These are phyloP conservation scores for Fusarium nodosum DNA, from an alignment of 2,329 filamentous ascomycete genomes.

Conservation along the genomic window DNA sequence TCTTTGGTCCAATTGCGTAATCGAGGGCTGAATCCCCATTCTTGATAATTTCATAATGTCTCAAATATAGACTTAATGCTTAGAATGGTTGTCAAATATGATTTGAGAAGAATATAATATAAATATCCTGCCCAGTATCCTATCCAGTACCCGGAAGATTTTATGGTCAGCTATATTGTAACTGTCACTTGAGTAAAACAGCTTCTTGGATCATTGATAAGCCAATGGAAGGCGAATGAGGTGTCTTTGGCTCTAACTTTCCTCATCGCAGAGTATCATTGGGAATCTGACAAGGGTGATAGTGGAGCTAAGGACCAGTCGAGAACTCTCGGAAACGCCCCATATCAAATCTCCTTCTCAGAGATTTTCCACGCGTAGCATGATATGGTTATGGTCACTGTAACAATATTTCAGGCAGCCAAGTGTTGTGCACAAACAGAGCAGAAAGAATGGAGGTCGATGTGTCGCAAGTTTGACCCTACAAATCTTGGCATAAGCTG, in stretches of 20 bases:
- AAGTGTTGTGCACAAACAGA: not conserved
- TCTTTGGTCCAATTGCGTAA: slow-evolving; percentile 56
- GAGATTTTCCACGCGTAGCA: not conserved
- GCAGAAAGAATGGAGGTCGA: not conserved
- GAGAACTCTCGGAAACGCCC: not conserved
- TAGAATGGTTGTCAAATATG: too few species aligned
- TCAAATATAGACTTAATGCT: not conserved
- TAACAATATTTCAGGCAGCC: not conserved
- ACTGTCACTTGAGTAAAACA: not conserved
- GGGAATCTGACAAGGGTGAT: not conserved
- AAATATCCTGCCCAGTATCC: not conserved
- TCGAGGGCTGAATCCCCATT: not conserved
- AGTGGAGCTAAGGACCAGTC: not conserved
- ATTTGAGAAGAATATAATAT: not conserved
- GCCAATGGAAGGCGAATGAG: not conserved
- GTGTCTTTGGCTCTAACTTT: not conserved
- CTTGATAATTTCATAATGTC: not conserved
- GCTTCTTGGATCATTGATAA: rapidly evolving
- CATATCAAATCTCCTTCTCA: not conserved
- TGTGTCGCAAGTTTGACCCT: not conserved
- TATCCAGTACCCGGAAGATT: not conserved
- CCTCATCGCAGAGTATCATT: not conserved
- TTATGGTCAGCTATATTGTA: not conserved
- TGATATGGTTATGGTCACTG: too few species aligned
- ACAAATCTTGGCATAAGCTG: not conserved